These are phyloP conservation scores for Pythium aquatile DNA, from an alignment of 352 stramenopile species.

Conservation along the genomic window DNA sequence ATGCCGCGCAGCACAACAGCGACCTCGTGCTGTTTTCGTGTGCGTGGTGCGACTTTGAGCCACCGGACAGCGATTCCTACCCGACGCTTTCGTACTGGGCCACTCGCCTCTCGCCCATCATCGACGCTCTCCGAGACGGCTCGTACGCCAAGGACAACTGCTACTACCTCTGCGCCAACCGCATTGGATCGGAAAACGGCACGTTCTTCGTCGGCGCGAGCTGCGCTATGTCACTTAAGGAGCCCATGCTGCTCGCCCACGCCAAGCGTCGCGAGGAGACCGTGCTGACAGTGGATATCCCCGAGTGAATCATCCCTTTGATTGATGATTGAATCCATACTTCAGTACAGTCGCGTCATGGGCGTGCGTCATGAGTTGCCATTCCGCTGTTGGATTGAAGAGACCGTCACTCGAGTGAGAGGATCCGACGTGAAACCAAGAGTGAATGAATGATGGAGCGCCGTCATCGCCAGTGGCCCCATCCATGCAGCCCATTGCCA, in stretches of 20 bases:
- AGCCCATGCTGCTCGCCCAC: slow-evolving; percentile 47
- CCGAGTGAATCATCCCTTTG: slow-evolving; percentile 11
- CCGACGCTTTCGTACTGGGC: slow-evolving; percentile 76
- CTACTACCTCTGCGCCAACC: slow-evolving; percentile 77
- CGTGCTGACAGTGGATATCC: slow-evolving; percentile 55
- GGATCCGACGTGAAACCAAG: no score
- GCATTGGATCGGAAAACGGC: slow-evolving; percentile 72
- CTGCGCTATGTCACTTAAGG: slow-evolving; percentile 64
- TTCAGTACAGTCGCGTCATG: not conserved
- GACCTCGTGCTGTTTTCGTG: slow-evolving; percentile 82
- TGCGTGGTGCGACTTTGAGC: slow-evolving; percentile 80
- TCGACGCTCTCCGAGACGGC: slow-evolving; percentile 34
- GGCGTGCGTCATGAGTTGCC: not conserved
- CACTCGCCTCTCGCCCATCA: slow-evolving; percentile 56
- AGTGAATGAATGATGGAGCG: slow-evolving; percentile 6
- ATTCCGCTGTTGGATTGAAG: slow-evolving; percentile 1
- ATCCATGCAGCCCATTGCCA: slow-evolving; percentile 5
- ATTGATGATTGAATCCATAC: no score
- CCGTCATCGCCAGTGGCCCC: slow-evolving; percentile 12
- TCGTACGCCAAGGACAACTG: slow-evolving; percentile 53
- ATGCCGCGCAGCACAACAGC: slow-evolving; percentile 47
- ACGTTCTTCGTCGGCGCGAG: slow-evolving; percentile 82
- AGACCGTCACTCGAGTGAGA: slow-evolving; percentile 7
- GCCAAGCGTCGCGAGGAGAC: slow-evolving; percentile 56
- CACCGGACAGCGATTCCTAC: slow-evolving; percentile 38